Percentiles rank a stretch among this genome's conserved stretches.
Conservation (phyloP, 78 protist genomes). For the Trichosphaerium sp. region DNA sequence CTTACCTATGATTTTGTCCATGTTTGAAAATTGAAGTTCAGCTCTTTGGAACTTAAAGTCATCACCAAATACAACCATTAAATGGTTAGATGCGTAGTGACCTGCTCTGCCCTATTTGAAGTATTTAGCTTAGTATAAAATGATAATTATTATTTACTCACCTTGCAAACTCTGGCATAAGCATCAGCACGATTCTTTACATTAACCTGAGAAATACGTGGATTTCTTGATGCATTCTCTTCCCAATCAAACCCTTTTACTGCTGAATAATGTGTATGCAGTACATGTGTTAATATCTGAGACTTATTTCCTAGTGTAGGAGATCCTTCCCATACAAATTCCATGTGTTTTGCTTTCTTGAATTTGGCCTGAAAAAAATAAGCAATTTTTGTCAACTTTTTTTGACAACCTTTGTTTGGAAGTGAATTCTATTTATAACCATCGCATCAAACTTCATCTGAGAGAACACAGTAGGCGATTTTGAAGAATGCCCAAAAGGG, state of each 20-base stretch:
- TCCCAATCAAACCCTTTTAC: constrained; percentile 13
- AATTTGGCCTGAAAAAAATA: neutral
- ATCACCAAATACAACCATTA: constrained; percentile 48
- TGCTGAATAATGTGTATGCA: constrained; percentile 28
- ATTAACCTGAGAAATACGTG: neutral
- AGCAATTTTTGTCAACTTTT: neutral
- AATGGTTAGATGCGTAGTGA: constrained; percentile 1
- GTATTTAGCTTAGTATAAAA: neutral
- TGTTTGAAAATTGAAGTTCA: constrained; percentile 7
- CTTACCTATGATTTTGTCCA: constrained; percentile 4
- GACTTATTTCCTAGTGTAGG: constrained; percentile 1
- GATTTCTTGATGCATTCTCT: neutral
- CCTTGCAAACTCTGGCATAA: neutral
- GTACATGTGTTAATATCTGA: constrained; percentile 25
- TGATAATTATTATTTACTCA: neutral
- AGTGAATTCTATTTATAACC: constrained; percentile 49
- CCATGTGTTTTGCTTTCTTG: constrained; percentile 12
- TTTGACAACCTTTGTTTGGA: neutral
- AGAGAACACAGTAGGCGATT: constrained; percentile 15
- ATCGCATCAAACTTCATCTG: constrained; percentile 30
- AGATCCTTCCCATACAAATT: constrained; percentile 65
- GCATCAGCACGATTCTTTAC: neutral
- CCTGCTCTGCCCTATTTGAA: neutral
- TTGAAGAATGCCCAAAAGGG: constrained; percentile 68
- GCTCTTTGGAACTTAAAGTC: constrained; percentile 35